phyloP scores from a whole-genome alignment of 2,329 filamentous ascomycete genomes.

The Epichloe scottii region DNA sequence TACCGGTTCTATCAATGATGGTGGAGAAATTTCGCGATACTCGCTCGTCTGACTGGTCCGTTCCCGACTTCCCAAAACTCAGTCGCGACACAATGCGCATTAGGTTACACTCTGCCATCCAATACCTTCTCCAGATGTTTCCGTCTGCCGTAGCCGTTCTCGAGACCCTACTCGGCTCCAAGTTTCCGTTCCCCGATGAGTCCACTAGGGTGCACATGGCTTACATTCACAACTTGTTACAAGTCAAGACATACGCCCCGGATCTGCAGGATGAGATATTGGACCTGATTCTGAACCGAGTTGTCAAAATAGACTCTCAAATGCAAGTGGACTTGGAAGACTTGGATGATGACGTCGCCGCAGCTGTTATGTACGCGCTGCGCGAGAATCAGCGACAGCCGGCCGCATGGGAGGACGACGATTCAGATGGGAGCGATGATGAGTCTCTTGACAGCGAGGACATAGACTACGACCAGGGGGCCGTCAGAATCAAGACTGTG shows the following conservation, averaged over 20 bases:
- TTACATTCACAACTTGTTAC: constrained; percentile 79
- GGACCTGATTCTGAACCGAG: constrained; percentile 67
- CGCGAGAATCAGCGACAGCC: constrained; percentile 15
- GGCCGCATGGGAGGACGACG: constrained; percentile 34
- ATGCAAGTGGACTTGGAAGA: constrained; percentile 92
- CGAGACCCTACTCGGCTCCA: constrained; percentile 49
- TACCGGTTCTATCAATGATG: constrained; percentile 64
- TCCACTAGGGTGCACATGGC: constrained; percentile 66
- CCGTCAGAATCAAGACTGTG: constrained; percentile 54
- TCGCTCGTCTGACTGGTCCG: constrained; percentile 31
- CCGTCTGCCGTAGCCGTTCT: constrained; percentile 65
- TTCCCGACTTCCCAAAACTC: constrained; percentile 45
- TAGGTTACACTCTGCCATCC: constrained; percentile 63
- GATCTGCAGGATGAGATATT: constrained; percentile 70
- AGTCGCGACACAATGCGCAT: constrained; percentile 52
- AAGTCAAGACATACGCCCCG: constrained; percentile 63
- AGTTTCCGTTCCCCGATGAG: constrained; percentile 68
- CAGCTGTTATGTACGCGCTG: constrained; percentile 50
- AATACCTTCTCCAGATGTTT: constrained; percentile 66
- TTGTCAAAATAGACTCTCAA: constrained; percentile 91
- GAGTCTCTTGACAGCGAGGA: constrained; percentile 64
- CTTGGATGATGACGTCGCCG: constrained; percentile 75
- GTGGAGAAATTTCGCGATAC: constrained; percentile 60
- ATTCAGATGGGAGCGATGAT: constrained; percentile 50
- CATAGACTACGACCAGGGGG: constrained; percentile 49